A percentile compares a stretch with the other conserved stretches of the same genome.
Conservation (phyloP, 2,329 filamentous ascomycete genomes). For the Alternaria infectoria region DNA sequence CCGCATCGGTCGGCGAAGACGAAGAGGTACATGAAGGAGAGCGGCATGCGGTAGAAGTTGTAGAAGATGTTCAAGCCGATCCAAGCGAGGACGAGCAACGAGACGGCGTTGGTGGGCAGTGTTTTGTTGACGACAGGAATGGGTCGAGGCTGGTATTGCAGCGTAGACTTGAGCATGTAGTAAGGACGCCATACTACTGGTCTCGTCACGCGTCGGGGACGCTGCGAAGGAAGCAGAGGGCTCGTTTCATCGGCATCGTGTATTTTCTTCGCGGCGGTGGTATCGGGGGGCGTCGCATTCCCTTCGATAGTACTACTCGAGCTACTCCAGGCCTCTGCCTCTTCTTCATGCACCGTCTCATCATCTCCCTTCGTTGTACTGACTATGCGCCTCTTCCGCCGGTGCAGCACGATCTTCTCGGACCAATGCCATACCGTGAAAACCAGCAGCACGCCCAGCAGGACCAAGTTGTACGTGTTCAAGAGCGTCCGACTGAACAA, state of each 20-base stretch:
- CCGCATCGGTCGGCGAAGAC: constrained; percentile 65
- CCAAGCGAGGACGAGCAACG: constrained; percentile 60
- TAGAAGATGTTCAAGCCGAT: constrained; percentile 65
- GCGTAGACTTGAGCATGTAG: constrained; percentile 32
- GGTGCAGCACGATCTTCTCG: constrained; percentile 30
- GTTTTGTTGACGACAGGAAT: constrained; percentile 64
- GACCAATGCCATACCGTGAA: constrained; percentile 49
- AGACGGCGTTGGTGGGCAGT: constrained; percentile 64
- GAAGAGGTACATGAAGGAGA: constrained; percentile 59
- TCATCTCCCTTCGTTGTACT: neutral
- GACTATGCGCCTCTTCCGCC: constrained; percentile 12
- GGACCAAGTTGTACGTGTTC: constrained; percentile 49
- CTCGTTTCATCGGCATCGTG: constrained; percentile 36
- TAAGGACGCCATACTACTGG: constrained; percentile 24
- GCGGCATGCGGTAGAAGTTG: constrained; percentile 59
- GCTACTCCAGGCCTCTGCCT: constrained; percentile 41
- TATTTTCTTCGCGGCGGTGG: constrained; percentile 16
- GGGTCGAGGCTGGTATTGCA: constrained; percentile 65
- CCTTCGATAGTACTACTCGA: constrained; percentile 50
- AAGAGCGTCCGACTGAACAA: constrained; percentile 48
- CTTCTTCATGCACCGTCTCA: constrained; percentile 1
- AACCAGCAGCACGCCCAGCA: constrained; percentile 45
- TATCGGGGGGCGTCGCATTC: constrained; percentile 42
- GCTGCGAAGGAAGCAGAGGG: constrained; percentile 37
- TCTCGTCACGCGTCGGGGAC: neutral